Percentiles rank a stretch among this genome's conserved stretches.
Conservation (phyloP, 1,284 basidiomycete species). For the Cutaneotrichosporon arboriforme region DNA sequence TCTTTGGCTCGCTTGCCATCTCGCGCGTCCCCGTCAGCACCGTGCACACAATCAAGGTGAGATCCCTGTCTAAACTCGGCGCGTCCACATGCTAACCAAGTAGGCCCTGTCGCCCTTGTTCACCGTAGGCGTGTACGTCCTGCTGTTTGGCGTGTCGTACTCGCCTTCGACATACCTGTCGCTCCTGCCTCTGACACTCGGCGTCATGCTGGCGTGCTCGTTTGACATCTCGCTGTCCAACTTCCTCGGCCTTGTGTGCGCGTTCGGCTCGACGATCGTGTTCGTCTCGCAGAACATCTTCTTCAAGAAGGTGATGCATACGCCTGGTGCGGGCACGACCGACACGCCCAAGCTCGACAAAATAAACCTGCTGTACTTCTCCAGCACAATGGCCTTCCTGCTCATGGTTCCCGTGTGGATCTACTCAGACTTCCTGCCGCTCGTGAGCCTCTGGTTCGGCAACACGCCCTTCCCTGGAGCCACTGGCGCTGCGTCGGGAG, state of each 20-base stretch:
- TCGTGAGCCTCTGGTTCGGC: slow-evolving; percentile 51
- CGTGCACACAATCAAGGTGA: slow-evolving; percentile 96
- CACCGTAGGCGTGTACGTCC: slow-evolving; percentile 88
- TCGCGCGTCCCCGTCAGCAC: slow-evolving; percentile 94
- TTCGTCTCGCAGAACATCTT: slow-evolving; percentile 99
- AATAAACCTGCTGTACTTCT: slow-evolving; percentile 92
- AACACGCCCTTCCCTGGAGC: slow-evolving; percentile 9
- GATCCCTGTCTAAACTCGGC: slow-evolving; percentile 33
- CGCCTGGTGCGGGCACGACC: slow-evolving; percentile 43
- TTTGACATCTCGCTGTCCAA: slow-evolving; percentile 85
- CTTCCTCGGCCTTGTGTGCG: slow-evolving; percentile 73
- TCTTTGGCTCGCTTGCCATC: slow-evolving; percentile 94
- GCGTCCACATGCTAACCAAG: slow-evolving; percentile 4
- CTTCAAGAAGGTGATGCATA: slow-evolving; percentile 96
- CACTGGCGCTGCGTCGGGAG: slow-evolving; percentile 8
- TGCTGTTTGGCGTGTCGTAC: slow-evolving; percentile 89
- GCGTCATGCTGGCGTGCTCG: slow-evolving; percentile 96
- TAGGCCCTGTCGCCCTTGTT: slow-evolving; percentile 94
- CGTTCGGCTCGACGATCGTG: slow-evolving; percentile 88
- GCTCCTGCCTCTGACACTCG: slow-evolving; percentile 85
- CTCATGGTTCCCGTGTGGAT: slow-evolving; percentile 93
- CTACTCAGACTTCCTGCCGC: slow-evolving; percentile 70
- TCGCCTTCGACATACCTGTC: slow-evolving; percentile 86
- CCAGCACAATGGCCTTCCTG: slow-evolving; percentile 85
- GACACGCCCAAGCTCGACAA: slow-evolving; percentile 74